Base-by-base conservation (phyloP, 208 protist species). In the Leishmania guyanensis region DNA sequence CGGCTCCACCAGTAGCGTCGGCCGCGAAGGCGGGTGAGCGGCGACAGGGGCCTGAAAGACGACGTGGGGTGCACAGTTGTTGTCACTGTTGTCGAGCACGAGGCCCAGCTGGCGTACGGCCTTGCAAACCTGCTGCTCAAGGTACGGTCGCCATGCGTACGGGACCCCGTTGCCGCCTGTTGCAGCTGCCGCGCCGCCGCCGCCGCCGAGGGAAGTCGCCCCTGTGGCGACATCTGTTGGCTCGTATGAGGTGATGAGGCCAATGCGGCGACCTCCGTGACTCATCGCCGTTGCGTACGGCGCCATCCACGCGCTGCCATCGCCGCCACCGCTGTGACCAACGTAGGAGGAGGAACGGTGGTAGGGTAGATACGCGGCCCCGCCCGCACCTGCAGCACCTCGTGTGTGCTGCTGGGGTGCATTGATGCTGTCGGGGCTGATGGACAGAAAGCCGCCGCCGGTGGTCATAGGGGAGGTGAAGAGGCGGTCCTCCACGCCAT, bases 191-290 rank as follows among this genome's bases (percentile, higher is more conserved):
- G 60, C 22, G 43, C 50, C 70, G 36, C 43, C 43, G 14, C n/a
- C 43, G 48, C 66, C 36, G 62, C 26, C 54, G 65, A 22, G 56
- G 33, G 20, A 9, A 53, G 62, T 54, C 68, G 17, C 20, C 60
- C 68, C 66, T 20, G 53, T 53, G 69, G 60, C 46, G 14, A n/a
- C 29, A 51, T 16, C 46, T 46, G 76, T 46, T 5, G 89, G 87
- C 80, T 95, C 93, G 75, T 96, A 94, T 54, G 77, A 88, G 29
- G 88, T 84, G 43, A 96, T 77, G 20, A 96, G 82, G 22, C 89
- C 80, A 84, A 96, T 88, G 16, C 85, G 85, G 6, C 90, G 84
- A 2, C 86, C 70, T 16, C 91, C 89, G 56, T 81, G 81, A 56
- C 89, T 87, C 48, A 87, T 83, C 14, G 90, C 73, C 4, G 88